A percentile compares a stretch with the other conserved stretches of the same genome.
These are phyloP conservation scores for Bathelium albidoporum DNA, from an alignment of 495 filamentous ascomycete species.

Conservation along the genomic window DNA sequence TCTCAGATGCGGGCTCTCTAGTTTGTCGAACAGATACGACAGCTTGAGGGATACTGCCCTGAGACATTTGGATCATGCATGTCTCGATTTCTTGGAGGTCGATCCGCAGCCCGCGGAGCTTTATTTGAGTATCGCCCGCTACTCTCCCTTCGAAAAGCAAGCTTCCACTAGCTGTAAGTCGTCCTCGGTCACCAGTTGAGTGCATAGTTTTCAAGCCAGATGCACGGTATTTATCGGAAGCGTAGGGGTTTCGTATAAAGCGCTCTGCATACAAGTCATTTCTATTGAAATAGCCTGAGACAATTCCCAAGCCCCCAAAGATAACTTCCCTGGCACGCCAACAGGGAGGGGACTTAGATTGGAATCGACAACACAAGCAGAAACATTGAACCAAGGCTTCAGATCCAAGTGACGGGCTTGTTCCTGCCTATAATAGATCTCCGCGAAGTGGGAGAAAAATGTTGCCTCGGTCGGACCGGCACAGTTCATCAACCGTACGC, in stretches of 20 bases:
- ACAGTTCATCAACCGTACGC: no score
- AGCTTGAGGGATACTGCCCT: neutral
- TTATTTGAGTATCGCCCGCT: slow-evolving; percentile 6
- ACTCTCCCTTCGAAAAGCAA: slow-evolving; percentile 7
- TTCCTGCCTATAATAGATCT: no score
- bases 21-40: neutral
- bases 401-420: no score
- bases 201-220: slow-evolving; percentile 4
- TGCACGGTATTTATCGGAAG: neutral
- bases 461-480: no score
- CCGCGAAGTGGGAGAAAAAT: no score
- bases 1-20: no score
- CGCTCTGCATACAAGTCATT: no score
- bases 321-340: slow-evolving; percentile 9
- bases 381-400: no score
- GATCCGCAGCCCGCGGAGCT: slow-evolving; percentile 13
- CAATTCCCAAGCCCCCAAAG: slow-evolving; percentile 32
- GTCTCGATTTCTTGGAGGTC: slow-evolving; percentile 7
- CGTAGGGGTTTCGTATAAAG: neutral
- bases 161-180: neutral
- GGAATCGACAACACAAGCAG: no score
- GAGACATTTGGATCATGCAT: neutral
- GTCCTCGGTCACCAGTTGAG: slow-evolving; percentile 9
- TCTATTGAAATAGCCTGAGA: slow-evolving; percentile 17
- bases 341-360: no score